A percentile compares a stretch with the other conserved stretches of the same genome.
phyloP scores from a whole-genome alignment of 2,329 filamentous ascomycete genomes.

The Aureobasidium sp. region DNA sequence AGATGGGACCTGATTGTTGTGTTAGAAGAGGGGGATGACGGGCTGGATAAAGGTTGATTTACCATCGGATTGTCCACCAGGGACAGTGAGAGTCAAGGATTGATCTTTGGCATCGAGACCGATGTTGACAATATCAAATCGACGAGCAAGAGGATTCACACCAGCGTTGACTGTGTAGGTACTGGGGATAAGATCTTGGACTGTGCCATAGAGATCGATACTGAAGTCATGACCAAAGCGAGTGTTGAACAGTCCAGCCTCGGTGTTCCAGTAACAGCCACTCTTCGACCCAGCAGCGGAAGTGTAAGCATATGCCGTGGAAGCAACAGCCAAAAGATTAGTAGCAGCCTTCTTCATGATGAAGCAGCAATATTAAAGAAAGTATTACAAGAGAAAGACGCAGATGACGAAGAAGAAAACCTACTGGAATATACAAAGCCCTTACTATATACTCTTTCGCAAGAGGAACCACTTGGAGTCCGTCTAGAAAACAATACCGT shows the following conservation, averaged over 20 bases:
- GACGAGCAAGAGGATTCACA: conserved; percentile 10
- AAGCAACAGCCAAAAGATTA: conserved; percentile 1
- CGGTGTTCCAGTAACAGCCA: conserved; percentile 8
- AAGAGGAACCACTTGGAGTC: neutral
- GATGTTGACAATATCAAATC: conserved; percentile 13
- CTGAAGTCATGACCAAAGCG: neutral
- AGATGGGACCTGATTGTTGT: neutral
- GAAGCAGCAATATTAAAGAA: neutral
- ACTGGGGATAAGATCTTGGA: conserved; percentile 3
- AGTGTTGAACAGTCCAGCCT: conserved; percentile 10
- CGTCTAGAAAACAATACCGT: conserved; percentile 2
- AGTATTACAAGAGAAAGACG: neutral
- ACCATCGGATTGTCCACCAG: conserved; percentile 11
- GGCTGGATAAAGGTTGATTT: neutral
- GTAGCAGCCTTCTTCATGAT: conserved; percentile 4
- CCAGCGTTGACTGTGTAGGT: conserved; percentile 11
- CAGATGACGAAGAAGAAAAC: neutral
- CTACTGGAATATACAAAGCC: neutral
- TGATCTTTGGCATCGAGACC: neutral
- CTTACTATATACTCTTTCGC: neutral
- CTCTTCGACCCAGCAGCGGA: neutral
- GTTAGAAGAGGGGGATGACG: neutral
- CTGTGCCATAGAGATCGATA: neutral
- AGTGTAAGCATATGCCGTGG: neutral
- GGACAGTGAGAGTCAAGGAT: conserved; percentile 10